Base-by-base conservation (phyloP, 768 basidiomycete genomes). In the Crucibulum laeve region DNA sequence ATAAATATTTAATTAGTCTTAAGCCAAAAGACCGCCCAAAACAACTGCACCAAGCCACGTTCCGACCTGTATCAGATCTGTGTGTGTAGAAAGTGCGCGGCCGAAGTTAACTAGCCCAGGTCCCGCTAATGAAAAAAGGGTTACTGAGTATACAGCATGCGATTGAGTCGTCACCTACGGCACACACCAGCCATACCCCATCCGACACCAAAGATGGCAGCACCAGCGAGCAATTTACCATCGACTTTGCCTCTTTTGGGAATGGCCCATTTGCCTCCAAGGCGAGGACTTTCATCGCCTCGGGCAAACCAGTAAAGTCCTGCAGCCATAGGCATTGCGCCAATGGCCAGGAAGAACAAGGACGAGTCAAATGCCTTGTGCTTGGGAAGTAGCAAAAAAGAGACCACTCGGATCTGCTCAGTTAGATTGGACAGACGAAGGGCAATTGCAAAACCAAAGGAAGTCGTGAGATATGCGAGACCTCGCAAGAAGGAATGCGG, bases 41-140 rank as follows among this genome's bases (percentile, higher is more conserved):
- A 55, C 53, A 42, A 74, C 56, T 5, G 68, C 61, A 5, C 42
- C 58, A 25, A 79, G 32, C 79, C 77, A 81, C 30, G 53, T 57
- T 4, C 60, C 57, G 38, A 61, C 54, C 5, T 62, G 60, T 10
- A 50, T 34, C 7, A 74, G 43, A 19, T 61, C 63, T 4, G 54
- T 49, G 33, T 61, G 57, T 25, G 60, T 56, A 8, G 51, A 58
- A 21, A 80, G 44, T 8, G 73, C 70, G 36, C 71, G 65, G 21
- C 82, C 82, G 21, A 83, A 53, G 53, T 82, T 83, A 24, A 83
- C 71, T 14, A 84, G 61, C n/a, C 64, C 79, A 6, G 82, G 80
- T 14, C 80, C 82, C 46, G 79, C 81, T 84, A 46, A 13, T 15
- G 40, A 8, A n/a, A 46, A 15, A 28, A 41, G 15, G 40, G 15